phyloP scores from a whole-genome alignment of 2,329 filamentous ascomycete genomes.

The Pseudogymnoascus sp. region DNA sequence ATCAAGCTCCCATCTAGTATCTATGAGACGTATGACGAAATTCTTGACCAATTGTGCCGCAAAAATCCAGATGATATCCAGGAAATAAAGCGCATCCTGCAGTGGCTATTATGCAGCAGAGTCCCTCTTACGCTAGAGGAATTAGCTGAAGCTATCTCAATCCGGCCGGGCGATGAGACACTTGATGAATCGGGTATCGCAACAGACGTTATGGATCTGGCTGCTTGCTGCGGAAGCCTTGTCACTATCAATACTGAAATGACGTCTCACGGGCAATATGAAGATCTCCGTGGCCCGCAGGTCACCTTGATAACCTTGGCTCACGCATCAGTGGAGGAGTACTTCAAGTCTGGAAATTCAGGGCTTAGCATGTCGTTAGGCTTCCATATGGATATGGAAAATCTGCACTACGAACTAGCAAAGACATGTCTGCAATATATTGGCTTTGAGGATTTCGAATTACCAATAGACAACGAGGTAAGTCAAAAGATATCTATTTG shows the following conservation, averaged over 20 bases:
- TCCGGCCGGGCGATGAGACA: slow-evolving; percentile 9
- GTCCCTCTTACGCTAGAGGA: slow-evolving; percentile 15
- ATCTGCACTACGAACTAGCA: slow-evolving; percentile 9
- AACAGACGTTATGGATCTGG: slow-evolving; percentile 13
- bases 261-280: not conserved
- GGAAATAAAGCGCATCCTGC: slow-evolving; percentile 13
- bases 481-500: not conserved
- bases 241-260: slow-evolving; percentile 6
- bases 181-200: slow-evolving; percentile 14
- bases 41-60: slow-evolving; percentile 12
- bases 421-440: slow-evolving; percentile 13
- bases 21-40: slow-evolving; percentile 14
- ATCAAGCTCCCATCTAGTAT: slow-evolving; percentile 10
- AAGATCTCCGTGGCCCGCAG: not conserved
- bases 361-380: not conserved
- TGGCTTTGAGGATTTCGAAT: slow-evolving; percentile 12
- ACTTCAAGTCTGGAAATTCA: slow-evolving; percentile 12
- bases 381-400: slow-evolving; percentile 11
- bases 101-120: slow-evolving; percentile 14
- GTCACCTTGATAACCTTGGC: slow-evolving; percentile 5
- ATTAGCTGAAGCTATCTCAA: slow-evolving; percentile 15
- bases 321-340: slow-evolving; percentile 16
- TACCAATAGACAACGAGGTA: slow-evolving; percentile 3
- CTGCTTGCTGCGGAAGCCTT: slow-evolving; percentile 12
- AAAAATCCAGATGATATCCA: slow-evolving; percentile 11